Evolutionary conservation across 1,139 yeast species (phyloP).

Genomic region (Kazachstania sp.): DNA sequence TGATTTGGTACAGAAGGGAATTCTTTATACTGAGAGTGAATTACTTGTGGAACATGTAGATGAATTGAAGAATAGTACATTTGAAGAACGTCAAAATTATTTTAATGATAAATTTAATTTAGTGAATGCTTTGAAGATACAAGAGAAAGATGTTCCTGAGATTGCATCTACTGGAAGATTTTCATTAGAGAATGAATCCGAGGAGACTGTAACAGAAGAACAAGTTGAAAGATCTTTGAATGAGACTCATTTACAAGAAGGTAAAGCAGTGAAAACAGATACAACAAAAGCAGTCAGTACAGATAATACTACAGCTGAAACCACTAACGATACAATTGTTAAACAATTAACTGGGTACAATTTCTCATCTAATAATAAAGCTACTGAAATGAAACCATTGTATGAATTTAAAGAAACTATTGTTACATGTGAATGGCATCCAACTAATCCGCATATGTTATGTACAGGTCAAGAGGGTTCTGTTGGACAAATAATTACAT

Average conservation of each 20-base stretch:
- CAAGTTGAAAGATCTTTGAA: background rate
- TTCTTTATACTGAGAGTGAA: conserved; percentile 56
- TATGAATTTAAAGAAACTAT: conserved; percentile 13
- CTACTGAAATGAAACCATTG: background rate
- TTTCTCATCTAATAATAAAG: background rate
- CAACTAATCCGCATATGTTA: conserved; percentile 28
- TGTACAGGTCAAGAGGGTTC: conserved; percentile 38
- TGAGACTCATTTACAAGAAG: background rate
- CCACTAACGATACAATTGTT: background rate
- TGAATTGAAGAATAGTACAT: conserved; percentile 9
- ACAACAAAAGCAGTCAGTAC: background rate
- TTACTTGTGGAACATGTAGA: conserved; percentile 32
- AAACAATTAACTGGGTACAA: background rate
- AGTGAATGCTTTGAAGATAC: conserved; percentile 34
- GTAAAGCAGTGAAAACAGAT: background rate
- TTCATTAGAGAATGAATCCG: conserved; percentile 18
- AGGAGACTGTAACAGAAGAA: conserved; percentile 6
- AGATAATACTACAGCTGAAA: background rate
- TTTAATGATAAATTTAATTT: conserved; percentile 32
- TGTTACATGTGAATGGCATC: conserved; percentile 35
- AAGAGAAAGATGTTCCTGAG: conserved; percentile 28
- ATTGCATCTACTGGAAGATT: conserved; percentile 29
- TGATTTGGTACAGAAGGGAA: conserved; percentile 75
- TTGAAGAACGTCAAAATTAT: conserved; percentile 16
- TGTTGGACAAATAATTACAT: conserved; percentile 30